Percentiles rank a stretch among this genome's conserved stretches.
Conservation (phyloP, 2,329 filamentous ascomycete genomes). For the Emericellopsis cladophorae region DNA sequence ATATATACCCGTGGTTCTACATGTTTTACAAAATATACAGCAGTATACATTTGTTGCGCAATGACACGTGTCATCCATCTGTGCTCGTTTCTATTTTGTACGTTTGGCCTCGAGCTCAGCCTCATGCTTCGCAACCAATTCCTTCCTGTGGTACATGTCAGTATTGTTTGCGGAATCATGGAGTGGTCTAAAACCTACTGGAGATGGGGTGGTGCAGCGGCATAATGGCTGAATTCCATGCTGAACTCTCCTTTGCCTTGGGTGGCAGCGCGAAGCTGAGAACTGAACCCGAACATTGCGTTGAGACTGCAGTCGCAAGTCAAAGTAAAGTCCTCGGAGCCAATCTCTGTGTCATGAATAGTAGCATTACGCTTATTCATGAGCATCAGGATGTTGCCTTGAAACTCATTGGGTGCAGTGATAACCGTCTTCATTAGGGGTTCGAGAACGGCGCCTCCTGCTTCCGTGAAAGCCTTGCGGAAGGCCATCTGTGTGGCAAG, state of each 20-base stretch:
- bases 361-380: conserved; percentile 95
- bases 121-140: conserved; percentile 45
- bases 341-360: conserved; percentile 92
- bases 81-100: conserved; percentile 27
- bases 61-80: too few species aligned
- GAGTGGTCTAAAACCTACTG: conserved; percentile 51
- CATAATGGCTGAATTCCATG: conserved; percentile 98
- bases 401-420: conserved; percentile 92
- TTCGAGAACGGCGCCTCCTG: conserved; percentile 75
- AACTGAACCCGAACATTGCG: conserved; percentile 95
- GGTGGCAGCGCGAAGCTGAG: conserved; percentile 79
- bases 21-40: not conserved
- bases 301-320: conserved; percentile 88
- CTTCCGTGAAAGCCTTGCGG: conserved; percentile 78
- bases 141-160: conserved; percentile 29
- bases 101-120: conserved; percentile 45
- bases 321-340: conserved; percentile 85
- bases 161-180: not conserved
- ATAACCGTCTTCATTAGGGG: conserved; percentile 98
- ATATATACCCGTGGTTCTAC: not conserved
- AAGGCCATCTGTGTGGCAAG: conserved; percentile 93
- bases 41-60: too few species aligned
- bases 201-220: conserved; percentile 71
- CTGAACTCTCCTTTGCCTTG: conserved; percentile 98
- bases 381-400: conserved; percentile 86